These are phyloP conservation scores for Spinellus fusiger DNA, from an alignment of 192 early-diverging fungal species.

Conservation along the genomic window DNA sequence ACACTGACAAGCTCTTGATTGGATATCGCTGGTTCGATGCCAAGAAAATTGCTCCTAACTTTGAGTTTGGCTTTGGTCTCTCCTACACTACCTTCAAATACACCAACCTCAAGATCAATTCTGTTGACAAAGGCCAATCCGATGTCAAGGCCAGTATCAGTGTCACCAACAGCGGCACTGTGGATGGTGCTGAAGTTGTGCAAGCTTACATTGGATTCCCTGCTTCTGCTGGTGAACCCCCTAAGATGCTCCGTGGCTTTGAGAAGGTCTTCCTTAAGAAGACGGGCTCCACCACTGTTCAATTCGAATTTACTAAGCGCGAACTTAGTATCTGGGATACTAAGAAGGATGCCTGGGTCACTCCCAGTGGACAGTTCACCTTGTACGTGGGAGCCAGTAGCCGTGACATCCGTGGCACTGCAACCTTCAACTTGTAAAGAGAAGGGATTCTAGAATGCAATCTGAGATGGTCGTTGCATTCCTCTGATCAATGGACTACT, in stretches of 20 bases:
- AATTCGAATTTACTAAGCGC: conserved; percentile 27
- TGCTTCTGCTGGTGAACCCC: conserved; percentile 30
- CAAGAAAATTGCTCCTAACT: conserved; percentile 44
- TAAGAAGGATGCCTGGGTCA: conserved; percentile 28
- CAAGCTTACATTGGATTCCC: conserved; percentile 36
- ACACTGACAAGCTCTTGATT: conserved; percentile 47
- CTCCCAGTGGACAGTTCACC: conserved; percentile 41
- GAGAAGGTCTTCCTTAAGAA: conserved; percentile 20
- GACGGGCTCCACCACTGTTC: conserved; percentile 21
- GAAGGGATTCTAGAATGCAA: too few species aligned
- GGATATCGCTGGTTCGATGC: conserved; percentile 51
- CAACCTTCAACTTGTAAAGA: too few species aligned
- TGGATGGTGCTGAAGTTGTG: conserved; percentile 28
- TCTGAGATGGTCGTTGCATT: too few species aligned
- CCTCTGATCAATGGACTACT: too few species aligned
- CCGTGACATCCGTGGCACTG: conserved; percentile 37
- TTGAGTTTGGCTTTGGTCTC: conserved; percentile 56
- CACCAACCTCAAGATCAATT: conserved; percentile 20
- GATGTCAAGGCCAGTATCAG: conserved; percentile 19
- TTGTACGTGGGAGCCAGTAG: conserved; percentile 49
- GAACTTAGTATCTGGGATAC: conserved; percentile 50
- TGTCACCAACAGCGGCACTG: conserved; percentile 24
- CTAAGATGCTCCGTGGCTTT: conserved; percentile 30
- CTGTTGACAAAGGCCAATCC: neutral
- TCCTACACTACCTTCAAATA: conserved; percentile 63